A percentile compares a stretch with the other conserved stretches of the same genome.
These are phyloP conservation scores for Scenedesmus sp. DNA, from an alignment of 163 green algal species.

Conservation along the genomic window DNA sequence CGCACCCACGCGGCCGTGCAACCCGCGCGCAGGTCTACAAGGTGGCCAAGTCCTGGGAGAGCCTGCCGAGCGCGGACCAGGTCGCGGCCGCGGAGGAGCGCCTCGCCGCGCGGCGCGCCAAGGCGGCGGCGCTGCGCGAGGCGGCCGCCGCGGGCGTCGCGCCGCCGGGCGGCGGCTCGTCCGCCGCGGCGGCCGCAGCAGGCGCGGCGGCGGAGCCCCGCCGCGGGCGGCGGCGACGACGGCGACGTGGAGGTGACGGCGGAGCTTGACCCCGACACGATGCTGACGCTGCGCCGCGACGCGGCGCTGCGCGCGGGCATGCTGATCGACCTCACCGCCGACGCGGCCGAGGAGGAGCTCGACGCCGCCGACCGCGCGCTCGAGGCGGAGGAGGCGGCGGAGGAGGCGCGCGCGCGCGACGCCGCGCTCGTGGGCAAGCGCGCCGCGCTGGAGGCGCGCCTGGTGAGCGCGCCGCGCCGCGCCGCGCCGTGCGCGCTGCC, in stretches of 20 bases:
- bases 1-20: no score
- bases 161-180: neutral
- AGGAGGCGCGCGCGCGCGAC: neutral
- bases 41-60: slow-evolving; percentile 54
- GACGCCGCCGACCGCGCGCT: slow-evolving; percentile 7
- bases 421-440: slow-evolving; percentile 14
- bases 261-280: neutral
- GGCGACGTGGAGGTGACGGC: slow-evolving; percentile 10
- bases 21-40: slow-evolving; percentile 63
- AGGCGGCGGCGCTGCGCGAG: neutral
- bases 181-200: slow-evolving; percentile 6
- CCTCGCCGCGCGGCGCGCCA: no score
- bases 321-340: slow-evolving; percentile 32
- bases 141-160: slow-evolving; percentile 8
- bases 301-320: slow-evolving; percentile 2
- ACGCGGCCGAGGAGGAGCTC: slow-evolving; percentile 17
- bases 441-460: neutral
- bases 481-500: no score
- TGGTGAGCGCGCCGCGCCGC: no score
- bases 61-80: slow-evolving; percentile 41
- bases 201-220: neutral
- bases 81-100: slow-evolving; percentile 14
- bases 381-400: slow-evolving; percentile 5
- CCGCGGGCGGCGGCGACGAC: slow-evolving; percentile 19
- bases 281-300: slow-evolving; percentile 14